These are phyloP conservation scores for Sugiyamaella lignohabitans DNA, from an alignment of 805 yeast genomes.

Conservation along the genomic window DNA sequence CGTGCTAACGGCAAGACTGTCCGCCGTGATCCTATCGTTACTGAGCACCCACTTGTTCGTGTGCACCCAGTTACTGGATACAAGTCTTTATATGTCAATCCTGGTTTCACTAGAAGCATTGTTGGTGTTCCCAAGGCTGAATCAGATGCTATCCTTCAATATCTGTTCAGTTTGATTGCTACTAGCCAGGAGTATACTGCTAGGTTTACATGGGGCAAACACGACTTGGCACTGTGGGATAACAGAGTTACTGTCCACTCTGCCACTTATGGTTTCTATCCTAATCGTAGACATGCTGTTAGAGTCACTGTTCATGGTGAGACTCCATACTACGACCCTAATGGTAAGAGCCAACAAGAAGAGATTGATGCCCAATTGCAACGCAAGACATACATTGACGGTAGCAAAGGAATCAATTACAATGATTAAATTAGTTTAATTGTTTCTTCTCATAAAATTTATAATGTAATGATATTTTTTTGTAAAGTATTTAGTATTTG, in stretches of 20 bases:
- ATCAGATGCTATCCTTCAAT: constrained; percentile 41
- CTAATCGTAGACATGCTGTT: constrained; percentile 63
- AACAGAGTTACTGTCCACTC: constrained; percentile 50
- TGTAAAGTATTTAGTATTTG: neutral
- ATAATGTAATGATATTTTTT: neutral
- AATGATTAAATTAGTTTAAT: constrained; percentile 30
- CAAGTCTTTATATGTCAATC: constrained; percentile 51
- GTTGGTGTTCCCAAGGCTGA: constrained; percentile 49
- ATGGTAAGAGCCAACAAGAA: constrained; percentile 25
- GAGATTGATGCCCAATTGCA: constrained; percentile 25
- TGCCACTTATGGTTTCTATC: constrained; percentile 64
- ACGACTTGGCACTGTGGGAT: constrained; percentile 55
- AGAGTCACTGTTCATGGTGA: constrained; percentile 71
- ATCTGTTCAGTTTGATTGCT: constrained; percentile 42
- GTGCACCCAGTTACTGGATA: constrained; percentile 62
- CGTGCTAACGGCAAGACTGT: constrained; percentile 42
- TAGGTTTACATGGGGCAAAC: constrained; percentile 43
- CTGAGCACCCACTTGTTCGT: constrained; percentile 50
- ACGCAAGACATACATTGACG: constrained; percentile 24
- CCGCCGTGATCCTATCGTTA: constrained; percentile 36
- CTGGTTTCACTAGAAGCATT: constrained; percentile 45
- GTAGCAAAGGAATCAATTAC: constrained; percentile 27
- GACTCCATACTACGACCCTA: constrained; percentile 41
- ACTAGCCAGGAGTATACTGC: constrained; percentile 47
- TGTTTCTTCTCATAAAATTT: no score